Conservation (phyloP, 768 basidiomycete genomes). For the Gloeophyllum trabeum region DNA sequence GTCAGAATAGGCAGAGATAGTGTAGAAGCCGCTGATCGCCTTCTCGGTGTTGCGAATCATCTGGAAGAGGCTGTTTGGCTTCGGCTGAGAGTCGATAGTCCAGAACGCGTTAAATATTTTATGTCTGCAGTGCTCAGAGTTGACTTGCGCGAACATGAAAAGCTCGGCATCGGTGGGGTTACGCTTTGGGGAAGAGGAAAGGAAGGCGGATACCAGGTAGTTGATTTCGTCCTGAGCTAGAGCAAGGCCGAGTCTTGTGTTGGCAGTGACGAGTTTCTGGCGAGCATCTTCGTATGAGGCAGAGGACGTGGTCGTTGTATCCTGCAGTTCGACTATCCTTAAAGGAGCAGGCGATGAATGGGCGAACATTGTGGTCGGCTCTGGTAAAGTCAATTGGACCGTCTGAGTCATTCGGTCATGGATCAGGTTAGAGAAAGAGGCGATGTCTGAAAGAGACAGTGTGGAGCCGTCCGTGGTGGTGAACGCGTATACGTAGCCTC, state of each 20-base stretch:
- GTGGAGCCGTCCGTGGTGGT: slow-evolving; percentile 25
- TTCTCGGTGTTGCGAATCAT: slow-evolving; percentile 98
- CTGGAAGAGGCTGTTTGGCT: slow-evolving; percentile 74
- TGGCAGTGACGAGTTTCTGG: slow-evolving; percentile 61
- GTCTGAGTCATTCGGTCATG: slow-evolving; percentile 97
- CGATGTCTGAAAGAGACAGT: slow-evolving; percentile 36
- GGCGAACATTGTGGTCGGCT: slow-evolving; percentile 43
- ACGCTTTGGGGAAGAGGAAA: slow-evolving; percentile 48
- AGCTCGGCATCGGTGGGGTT: slow-evolving; percentile 96
- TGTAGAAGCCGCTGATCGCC: slow-evolving; percentile 49
- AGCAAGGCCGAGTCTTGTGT: slow-evolving; percentile 81
- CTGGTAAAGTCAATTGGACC: slow-evolving; percentile 48
- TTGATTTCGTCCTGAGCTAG: slow-evolving; percentile 83
- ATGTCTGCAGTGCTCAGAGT: slow-evolving; percentile 99
- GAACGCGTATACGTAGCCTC: slow-evolving; percentile 67
- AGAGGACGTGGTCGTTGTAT: slow-evolving; percentile 12
- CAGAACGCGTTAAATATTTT: slow-evolving; percentile 99
- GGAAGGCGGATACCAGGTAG: slow-evolving; percentile 85
- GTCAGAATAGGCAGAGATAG: slow-evolving; percentile 95
- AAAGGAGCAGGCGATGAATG: slow-evolving; percentile 59
- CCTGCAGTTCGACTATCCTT: slow-evolving; percentile 52
- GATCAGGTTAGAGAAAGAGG: slow-evolving; percentile 53
- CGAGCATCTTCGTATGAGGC: slow-evolving; percentile 34
- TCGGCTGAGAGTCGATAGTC: slow-evolving; percentile 66
- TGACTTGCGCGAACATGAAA: slow-evolving; percentile 99